Evolutionary conservation across 2,329 filamentous ascomycete genomes (phyloP).

Genomic region (Geoglossum cookeanum): DNA sequence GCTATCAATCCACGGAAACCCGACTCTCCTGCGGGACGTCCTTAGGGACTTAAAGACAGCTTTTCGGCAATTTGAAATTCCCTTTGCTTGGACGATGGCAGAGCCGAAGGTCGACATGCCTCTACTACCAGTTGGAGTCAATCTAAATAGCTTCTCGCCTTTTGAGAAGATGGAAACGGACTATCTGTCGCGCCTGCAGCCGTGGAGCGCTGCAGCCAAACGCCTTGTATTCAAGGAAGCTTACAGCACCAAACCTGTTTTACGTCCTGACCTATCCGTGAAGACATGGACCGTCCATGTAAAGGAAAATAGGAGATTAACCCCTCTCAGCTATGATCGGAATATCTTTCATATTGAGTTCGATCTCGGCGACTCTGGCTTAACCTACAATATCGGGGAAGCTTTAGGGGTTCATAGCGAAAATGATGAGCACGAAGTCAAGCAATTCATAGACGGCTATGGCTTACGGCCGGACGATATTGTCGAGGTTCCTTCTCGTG

Average conservation of each 20-base stretch:
- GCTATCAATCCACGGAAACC: slow-evolving; percentile 36
- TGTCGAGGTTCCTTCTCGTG: slow-evolving; percentile 78
- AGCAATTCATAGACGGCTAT: slow-evolving; percentile 78
- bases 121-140: slow-evolving; percentile 43
- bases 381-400: slow-evolving; percentile 94
- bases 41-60: slow-evolving; percentile 42
- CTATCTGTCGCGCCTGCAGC: slow-evolving; percentile 42
- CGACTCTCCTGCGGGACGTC: slow-evolving; percentile 42
- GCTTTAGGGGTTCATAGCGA: slow-evolving; percentile 91
- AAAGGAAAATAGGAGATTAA: slow-evolving; percentile 88
- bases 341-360: slow-evolving; percentile 99
- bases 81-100: slow-evolving; percentile 59
- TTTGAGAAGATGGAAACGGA: slow-evolving; percentile 63
- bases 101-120: slow-evolving; percentile 36
- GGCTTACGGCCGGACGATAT: slow-evolving; percentile 64
- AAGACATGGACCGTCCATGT: slow-evolving; percentile 71
- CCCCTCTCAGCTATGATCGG: slow-evolving; percentile 73
- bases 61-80: slow-evolving; percentile 55
- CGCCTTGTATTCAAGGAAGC: slow-evolving; percentile 88
- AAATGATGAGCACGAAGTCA: slow-evolving; percentile 63
- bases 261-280: slow-evolving; percentile 71
- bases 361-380: slow-evolving; percentile 73
- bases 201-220: slow-evolving; percentile 75
- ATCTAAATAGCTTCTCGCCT: slow-evolving; percentile 61
- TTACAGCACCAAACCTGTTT: slow-evolving; percentile 50